Conservation (phyloP, 2,329 filamentous ascomycete species). For the Calonectria pseudoturangicola region DNA sequence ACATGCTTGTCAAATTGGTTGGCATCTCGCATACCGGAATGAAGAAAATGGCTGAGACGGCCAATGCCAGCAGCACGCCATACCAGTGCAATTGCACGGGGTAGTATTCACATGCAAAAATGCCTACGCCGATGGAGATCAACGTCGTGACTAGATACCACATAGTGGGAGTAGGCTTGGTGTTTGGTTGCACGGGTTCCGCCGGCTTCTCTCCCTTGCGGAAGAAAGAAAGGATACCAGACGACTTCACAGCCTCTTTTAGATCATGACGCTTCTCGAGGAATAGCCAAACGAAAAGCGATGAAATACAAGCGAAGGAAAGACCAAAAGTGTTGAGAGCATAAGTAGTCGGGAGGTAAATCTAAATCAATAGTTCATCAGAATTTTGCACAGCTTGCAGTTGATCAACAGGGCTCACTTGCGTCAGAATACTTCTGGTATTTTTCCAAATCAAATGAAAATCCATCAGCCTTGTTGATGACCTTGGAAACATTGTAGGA, state of each 20-base stretch:
- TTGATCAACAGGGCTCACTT: slow-evolving; percentile 6
- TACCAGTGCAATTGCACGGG: slow-evolving; percentile 58
- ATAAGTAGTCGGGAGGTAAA: slow-evolving; percentile 66
- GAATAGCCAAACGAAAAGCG: slow-evolving; percentile 57
- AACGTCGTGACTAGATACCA: slow-evolving; percentile 52
- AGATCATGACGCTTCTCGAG: slow-evolving; percentile 57
- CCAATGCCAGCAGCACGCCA: slow-evolving; percentile 55
- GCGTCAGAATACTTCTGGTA: slow-evolving; percentile 72
- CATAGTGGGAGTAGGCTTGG: slow-evolving; percentile 49
- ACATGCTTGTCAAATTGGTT: too few relatives aligned
- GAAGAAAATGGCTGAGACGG: slow-evolving; percentile 55
- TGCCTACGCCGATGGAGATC: slow-evolving; percentile 51
- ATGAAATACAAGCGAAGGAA: slow-evolving; percentile 70
- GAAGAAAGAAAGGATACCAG: slow-evolving; percentile 7
- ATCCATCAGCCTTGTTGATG: slow-evolving; percentile 64
- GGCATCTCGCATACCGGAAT: slow-evolving; percentile 49
- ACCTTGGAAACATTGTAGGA: slow-evolving; percentile 69
- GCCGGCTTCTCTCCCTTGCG: slow-evolving; percentile 18
- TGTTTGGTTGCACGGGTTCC: slow-evolving; percentile 40
- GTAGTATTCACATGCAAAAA: slow-evolving; percentile 57
- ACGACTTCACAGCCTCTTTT: slow-evolving; percentile 33
- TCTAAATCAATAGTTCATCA: slow-evolving; percentile 41
- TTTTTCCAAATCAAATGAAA: slow-evolving; percentile 66
- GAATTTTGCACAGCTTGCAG: not conserved
- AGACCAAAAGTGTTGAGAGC: slow-evolving; percentile 71